Evolutionary conservation across 306 rosid species (phyloP), one percentile per base, ranked within the genome.

Genomic region (Glycyrrhiza uralensis): DNA sequence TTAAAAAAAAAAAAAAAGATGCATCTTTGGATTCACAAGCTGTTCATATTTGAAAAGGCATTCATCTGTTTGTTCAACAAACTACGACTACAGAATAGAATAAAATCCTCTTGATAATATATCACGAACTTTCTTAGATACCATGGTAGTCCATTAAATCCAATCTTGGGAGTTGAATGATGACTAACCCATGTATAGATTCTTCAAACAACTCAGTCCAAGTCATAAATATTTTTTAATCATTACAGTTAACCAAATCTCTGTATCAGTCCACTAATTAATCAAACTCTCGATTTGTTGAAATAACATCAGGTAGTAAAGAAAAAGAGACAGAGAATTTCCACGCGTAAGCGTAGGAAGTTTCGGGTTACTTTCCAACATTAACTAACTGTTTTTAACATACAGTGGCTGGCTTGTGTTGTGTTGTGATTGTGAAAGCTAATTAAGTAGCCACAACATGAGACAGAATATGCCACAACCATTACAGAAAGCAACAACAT

Each of bases 401-500:
- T 44, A 24, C 47, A 24, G 10, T 59, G 65, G 66, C 47, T 12
- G 12, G 35, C 33, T 35, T 54, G 61, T n/a, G n/a, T n/a, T n/a
- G n/a, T n/a, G n/a, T n/a, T n/a, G n/a, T 67, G 63, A 68, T 23
- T 59, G 41, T 17, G 47, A 69, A 67, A 47, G 46, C 15, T 7
- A 60, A 36, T 8, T 23, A 69, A 35, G 14, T 55, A 24, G 15
- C 26, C 17, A 9, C 6, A 36, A 46, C 30, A 19, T 8, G 59
- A 26, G 63, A 49, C 67, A 60, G 47, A 68, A 18, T 7, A 54
- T 67, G 72, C 78, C 69, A 75, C 12, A 28, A 64, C 26, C 71
- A 69, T 50, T 46, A 50, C 62, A 55, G 74, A 45, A 47, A 79
- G n/a, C n/a, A 64, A 65, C 68, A 52, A 76, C 74, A 47, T 29